Conservation (phyloP, 2,329 filamentous ascomycete species). For the Ceratocystiopsis minuta region DNA sequence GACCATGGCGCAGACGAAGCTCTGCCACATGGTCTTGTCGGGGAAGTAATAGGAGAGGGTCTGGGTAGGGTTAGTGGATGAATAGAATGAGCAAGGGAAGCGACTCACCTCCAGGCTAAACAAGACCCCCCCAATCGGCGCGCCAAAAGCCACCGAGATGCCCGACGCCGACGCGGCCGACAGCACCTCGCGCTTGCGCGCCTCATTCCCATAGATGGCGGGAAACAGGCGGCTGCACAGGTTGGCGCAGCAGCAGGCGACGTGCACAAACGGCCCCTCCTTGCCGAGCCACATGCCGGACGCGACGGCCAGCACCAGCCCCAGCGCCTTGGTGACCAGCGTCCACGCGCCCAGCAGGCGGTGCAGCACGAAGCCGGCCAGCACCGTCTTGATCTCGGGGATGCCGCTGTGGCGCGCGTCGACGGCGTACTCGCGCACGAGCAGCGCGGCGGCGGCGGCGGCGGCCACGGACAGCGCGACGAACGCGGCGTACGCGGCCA, state of each 20-base stretch:
- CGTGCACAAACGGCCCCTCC: slow-evolving; percentile 86
- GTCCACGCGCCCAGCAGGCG: slow-evolving; percentile 81
- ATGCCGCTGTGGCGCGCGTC: slow-evolving; percentile 93
- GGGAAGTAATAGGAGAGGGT: slow-evolving; percentile 96
- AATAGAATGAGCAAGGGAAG: not conserved
- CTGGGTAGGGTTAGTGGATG: slow-evolving; percentile 19
- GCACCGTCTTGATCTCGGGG: slow-evolving; percentile 89
- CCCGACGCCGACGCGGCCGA: slow-evolving; percentile 84
- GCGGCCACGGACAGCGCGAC: slow-evolving; percentile 67
- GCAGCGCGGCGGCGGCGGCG: slow-evolving; percentile 55
- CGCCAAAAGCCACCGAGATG: slow-evolving; percentile 86
- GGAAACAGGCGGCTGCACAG: slow-evolving; percentile 80
- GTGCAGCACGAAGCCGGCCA: slow-evolving; percentile 84
- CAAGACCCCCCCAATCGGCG: slow-evolving; percentile 81
- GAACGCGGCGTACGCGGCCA: slow-evolving; percentile 78
- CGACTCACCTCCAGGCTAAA: slow-evolving; percentile 69
- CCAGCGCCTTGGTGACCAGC: slow-evolving; percentile 72
- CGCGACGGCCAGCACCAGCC: slow-evolving; percentile 74
- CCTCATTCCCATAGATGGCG: slow-evolving; percentile 68
- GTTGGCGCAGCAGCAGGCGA: slow-evolving; percentile 91
- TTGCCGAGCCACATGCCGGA: slow-evolving; percentile 95
- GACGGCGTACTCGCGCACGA: slow-evolving; percentile 69
- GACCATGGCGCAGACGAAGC: slow-evolving; percentile 98
- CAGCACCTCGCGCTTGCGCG: slow-evolving; percentile 74
- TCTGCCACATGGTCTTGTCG: slow-evolving; percentile 99